Evolutionary conservation across 805 yeast genomes (phyloP), one percentile per base, ranked within the genome.

Genomic region (Barnettozyma vustinii): DNA sequence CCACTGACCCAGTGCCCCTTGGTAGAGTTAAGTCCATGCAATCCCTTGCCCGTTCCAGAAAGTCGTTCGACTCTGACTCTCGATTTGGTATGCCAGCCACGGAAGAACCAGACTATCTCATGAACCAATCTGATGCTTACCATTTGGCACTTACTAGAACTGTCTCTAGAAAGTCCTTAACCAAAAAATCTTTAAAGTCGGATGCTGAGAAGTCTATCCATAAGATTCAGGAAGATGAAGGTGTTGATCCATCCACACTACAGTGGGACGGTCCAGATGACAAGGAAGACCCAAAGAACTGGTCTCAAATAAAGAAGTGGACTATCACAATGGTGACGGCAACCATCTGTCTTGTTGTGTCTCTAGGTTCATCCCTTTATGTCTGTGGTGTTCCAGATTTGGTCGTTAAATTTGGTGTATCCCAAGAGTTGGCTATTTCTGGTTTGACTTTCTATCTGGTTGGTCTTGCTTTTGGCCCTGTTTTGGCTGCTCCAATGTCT

Each of bases 401-500:
- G 58, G 64, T 68, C 57, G 49, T 48, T 1, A 61, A 69, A 50
- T 76, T 84, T 62, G 69, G 71, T n/a, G 73, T 76, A 12, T 77
- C 82, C 10, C 76, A 81, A 62, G 82, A 82, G 37, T 70, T 85
- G 50, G 83, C 79, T 12, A 60, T 86, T 30, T 67, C 86, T 1
- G 94, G 94, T 10, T 72, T 85, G 54, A 80, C 90, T 0, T 77
- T 85, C 52, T 85, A 84, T 60, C 62, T 84, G 47, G 49, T 85
- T 25, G 92, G 92, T n/a, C 70, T 85, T 45, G 84, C 89, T 0
- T 68, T 76, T 52, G 87, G 87, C 12, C 89, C 90, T 1, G 79
- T 81, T 8, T 54, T 84, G 44, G 82, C 85, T 12, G 89, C 90
- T 6, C 91, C 91, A 25, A 63, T 83, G 36, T 81, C 87, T 26